Percentiles rank a stretch among this genome's conserved stretches.
phyloP scores from a whole-genome alignment of 2,329 filamentous ascomycete species.

The Exophiala xenobiotica region DNA sequence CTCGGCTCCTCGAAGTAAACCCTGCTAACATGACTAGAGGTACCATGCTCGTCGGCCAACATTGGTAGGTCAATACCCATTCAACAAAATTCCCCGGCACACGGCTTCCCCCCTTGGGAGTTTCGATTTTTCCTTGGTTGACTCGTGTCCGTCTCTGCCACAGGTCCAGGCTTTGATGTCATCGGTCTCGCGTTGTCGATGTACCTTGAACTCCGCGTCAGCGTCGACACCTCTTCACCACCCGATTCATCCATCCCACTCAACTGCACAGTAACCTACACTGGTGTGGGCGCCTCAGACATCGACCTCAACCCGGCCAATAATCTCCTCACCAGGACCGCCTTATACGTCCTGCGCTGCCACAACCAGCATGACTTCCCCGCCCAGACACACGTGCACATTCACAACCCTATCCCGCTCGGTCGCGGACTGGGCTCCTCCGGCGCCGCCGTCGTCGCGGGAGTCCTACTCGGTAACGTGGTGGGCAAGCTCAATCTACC shows the following conservation, averaged over 20 bases:
- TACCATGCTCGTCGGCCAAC: slow-evolving; percentile 91
- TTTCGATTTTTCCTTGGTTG: not conserved
- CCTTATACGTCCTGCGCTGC: slow-evolving; percentile 91
- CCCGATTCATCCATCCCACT: slow-evolving; percentile 35
- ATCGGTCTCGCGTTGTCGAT: slow-evolving; percentile 90
- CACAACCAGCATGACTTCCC: slow-evolving; percentile 85
- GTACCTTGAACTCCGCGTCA: slow-evolving; percentile 86
- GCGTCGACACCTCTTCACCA: slow-evolving; percentile 53
- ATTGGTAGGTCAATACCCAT: slow-evolving; percentile 59
- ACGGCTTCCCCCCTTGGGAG: too few relatives aligned
- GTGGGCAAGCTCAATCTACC: slow-evolving; percentile 72
- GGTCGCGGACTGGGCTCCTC: slow-evolving; percentile 93
- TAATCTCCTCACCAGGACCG: slow-evolving; percentile 92
- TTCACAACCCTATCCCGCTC: slow-evolving; percentile 92
- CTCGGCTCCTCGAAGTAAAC: not conserved
- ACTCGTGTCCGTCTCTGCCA: slow-evolving; percentile 9
- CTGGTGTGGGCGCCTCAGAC: slow-evolving; percentile 70
- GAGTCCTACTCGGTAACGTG: slow-evolving; percentile 88
- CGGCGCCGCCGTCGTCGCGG: slow-evolving; percentile 90
- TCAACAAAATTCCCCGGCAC: too few relatives aligned
- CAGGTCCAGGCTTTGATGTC: slow-evolving; percentile 87
- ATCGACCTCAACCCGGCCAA: slow-evolving; percentile 80
- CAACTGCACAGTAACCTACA: slow-evolving; percentile 89
- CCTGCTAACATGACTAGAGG: slow-evolving; percentile 22
- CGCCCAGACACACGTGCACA: slow-evolving; percentile 82